Conservation (phyloP, 2,329 filamentous ascomycete genomes). For the Colletotrichum paranaense region DNA sequence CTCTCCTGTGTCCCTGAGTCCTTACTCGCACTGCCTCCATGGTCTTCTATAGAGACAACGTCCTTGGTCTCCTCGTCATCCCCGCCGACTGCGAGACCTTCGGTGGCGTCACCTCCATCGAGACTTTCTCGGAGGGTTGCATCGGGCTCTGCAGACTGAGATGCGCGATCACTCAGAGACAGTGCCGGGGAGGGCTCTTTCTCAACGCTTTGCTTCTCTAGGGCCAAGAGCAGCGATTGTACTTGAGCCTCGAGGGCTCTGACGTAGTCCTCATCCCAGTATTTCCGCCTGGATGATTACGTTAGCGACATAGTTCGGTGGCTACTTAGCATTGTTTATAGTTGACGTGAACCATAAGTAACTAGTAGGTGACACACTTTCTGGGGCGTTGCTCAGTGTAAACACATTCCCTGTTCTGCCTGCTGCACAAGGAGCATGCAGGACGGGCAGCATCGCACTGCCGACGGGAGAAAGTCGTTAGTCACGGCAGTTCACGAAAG, state of each 20-base stretch:
- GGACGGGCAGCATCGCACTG: conserved; percentile 37
- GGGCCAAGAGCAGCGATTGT: conserved; percentile 31
- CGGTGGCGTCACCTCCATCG: not conserved
- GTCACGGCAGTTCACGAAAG: not conserved
- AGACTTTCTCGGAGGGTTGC: not conserved
- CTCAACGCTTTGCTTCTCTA: conserved; percentile 27
- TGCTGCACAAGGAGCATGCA: conserved; percentile 33
- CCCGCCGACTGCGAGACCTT: not conserved
- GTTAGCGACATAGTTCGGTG: not conserved
- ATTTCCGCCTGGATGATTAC: conserved; percentile 31
- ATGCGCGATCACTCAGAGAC: not conserved
- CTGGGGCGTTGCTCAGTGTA: conserved; percentile 30
- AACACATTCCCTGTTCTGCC: conserved; percentile 33
- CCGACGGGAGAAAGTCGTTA: conserved; percentile 1
- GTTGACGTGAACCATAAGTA: not conserved
- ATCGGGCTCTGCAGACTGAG: not conserved
- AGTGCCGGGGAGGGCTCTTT: conserved; percentile 11
- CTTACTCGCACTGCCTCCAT: not conserved
- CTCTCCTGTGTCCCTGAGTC: conserved; percentile 13
- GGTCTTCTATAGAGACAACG: not conserved
- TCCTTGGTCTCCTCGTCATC: not conserved
- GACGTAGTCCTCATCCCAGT: conserved; percentile 38
- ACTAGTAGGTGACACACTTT: conserved; percentile 10
- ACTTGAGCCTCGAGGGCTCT: conserved; percentile 36
- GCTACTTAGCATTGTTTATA: not conserved